Conservation (phyloP, 2,329 filamentous ascomycete species). For the Aureobasidium sp. region DNA sequence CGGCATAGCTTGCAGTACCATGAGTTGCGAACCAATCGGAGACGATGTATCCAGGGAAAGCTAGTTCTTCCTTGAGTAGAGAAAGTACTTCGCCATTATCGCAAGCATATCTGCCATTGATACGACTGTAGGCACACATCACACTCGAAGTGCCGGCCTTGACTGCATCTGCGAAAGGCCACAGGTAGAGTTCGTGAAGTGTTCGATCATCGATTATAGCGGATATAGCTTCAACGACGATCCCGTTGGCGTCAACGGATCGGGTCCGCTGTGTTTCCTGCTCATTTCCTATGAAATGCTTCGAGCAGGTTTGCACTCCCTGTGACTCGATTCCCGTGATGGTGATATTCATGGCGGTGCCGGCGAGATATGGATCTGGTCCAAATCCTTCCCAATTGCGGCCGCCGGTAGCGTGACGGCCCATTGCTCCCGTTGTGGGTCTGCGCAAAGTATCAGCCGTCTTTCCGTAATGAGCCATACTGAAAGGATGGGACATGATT, state of each 20-base stretch:
- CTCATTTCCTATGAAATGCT: slow-evolving; percentile 24
- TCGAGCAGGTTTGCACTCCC: slow-evolving; percentile 61
- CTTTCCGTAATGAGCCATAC: too few relatives aligned
- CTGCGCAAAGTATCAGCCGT: too few relatives aligned
- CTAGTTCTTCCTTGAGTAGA: slow-evolving; percentile 78
- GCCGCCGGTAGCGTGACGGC: slow-evolving; percentile 77
- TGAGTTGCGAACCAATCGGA: slow-evolving; percentile 65
- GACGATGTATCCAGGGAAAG: slow-evolving; percentile 56
- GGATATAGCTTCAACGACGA: slow-evolving; percentile 31
- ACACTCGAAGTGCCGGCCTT: slow-evolving; percentile 32
- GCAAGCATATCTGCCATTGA: slow-evolving; percentile 69
- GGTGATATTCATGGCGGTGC: slow-evolving; percentile 54
- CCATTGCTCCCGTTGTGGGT: too few relatives aligned
- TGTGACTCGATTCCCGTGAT: slow-evolving; percentile 62
- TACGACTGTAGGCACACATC: slow-evolving; percentile 48
- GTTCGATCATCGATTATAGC: slow-evolving; percentile 37
- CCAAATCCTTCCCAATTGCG: slow-evolving; percentile 83
- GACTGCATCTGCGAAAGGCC: slow-evolving; percentile 60
- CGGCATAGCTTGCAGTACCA: slow-evolving; percentile 61
- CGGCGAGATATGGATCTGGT: slow-evolving; percentile 72
- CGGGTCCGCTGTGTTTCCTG: slow-evolving; percentile 24
- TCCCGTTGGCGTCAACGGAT: slow-evolving; percentile 21
- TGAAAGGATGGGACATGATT: too few relatives aligned
- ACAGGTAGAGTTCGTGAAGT: slow-evolving; percentile 36
- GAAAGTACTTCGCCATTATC: slow-evolving; percentile 71